Base-by-base conservation (phyloP, 2,329 filamentous ascomycete species). In the Talaromyces sp. region DNA sequence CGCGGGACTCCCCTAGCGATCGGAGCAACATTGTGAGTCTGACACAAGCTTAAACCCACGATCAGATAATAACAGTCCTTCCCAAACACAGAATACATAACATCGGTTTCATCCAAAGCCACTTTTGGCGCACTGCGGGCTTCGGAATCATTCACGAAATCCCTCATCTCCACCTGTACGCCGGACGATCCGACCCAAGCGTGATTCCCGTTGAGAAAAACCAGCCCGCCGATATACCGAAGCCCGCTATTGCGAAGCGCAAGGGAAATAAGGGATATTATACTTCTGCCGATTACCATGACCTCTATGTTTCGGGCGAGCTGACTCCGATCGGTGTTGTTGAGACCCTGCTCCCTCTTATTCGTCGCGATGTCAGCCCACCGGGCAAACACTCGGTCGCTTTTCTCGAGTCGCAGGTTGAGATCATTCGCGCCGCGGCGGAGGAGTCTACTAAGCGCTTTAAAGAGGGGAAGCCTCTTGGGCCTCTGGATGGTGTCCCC, bases 401-500 rank as follows among this genome's bases (percentile, higher is more conserved):
- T 1, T 96, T 91, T 76, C 78, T 89, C n/a, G 82, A 88, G 47
- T 83, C 80, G 37, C 82, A 87, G 49, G 80, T 80, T 8, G 83
- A 89, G 19, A 72, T 82, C 16, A 82, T 89, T 1, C 77, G 86
- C 4, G 80, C 82, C 32, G 87, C 90, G 1, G 91, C 91, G 0
- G 80, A 80, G 61, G 88, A 82, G 7, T 94, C 90, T 1, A 88
- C 90, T 0, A 78, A 83, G 66, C 80, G 91, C 41, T 96, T 88
- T 71, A 83, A 84, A 52, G 76, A 80, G 14, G 88, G 89, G 0
- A 80, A 80, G 56, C 80, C 86, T 0, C 70, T 91, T 14, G 81
- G 89, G 11, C 75, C 89, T 4, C 76, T 96, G 7, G 91, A 96
- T 64, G 91, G 91, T 11, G 84, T 96, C 1, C 91, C 91, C 0